phyloP scores from a whole-genome alignment of 2,329 filamentous ascomycete species.

The Aureobasidium pullulans region DNA sequence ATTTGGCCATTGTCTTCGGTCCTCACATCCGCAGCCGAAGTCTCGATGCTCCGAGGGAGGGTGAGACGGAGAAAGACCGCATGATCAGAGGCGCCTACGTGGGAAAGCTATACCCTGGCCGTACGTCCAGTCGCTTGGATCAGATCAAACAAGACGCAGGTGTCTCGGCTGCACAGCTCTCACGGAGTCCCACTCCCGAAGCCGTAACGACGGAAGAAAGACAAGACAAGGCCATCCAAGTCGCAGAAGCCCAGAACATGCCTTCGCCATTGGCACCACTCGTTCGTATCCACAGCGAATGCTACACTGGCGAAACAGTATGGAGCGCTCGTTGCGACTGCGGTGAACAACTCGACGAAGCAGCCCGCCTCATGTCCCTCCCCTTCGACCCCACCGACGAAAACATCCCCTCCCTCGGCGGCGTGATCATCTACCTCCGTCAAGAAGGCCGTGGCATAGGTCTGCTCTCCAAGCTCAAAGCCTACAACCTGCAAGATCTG shows the following conservation, averaged over 20 bases:
- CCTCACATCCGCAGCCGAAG: slow-evolving; percentile 66
- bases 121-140: slow-evolving; percentile 65
- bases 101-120: slow-evolving; percentile 76
- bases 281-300: slow-evolving; percentile 94
- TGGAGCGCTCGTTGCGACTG: slow-evolving; percentile 98
- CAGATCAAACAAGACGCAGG: slow-evolving; percentile 36
- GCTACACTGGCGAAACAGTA: slow-evolving; percentile 96
- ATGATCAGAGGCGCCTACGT: slow-evolving; percentile 94
- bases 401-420: slow-evolving; percentile 46
- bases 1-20: slow-evolving; percentile 94
- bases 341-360: slow-evolving; percentile 94
- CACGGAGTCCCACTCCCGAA: slow-evolving; percentile 6
- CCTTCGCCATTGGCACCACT: slow-evolving; percentile 51
- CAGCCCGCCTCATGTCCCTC: slow-evolving; percentile 71
- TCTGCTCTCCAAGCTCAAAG: slow-evolving; percentile 90
- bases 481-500: slow-evolving; percentile 94
- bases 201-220: background rate
- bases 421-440: slow-evolving; percentile 89
- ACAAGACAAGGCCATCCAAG: slow-evolving; percentile 1
- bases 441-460: slow-evolving; percentile 96
- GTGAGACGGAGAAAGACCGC: slow-evolving; percentile 79
- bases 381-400: slow-evolving; percentile 9
- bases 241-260: background rate
- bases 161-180: slow-evolving; percentile 13
- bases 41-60: slow-evolving; percentile 62